phyloP scores from a whole-genome alignment of 345 rosid species.

The Euclidium syriacum region DNA sequence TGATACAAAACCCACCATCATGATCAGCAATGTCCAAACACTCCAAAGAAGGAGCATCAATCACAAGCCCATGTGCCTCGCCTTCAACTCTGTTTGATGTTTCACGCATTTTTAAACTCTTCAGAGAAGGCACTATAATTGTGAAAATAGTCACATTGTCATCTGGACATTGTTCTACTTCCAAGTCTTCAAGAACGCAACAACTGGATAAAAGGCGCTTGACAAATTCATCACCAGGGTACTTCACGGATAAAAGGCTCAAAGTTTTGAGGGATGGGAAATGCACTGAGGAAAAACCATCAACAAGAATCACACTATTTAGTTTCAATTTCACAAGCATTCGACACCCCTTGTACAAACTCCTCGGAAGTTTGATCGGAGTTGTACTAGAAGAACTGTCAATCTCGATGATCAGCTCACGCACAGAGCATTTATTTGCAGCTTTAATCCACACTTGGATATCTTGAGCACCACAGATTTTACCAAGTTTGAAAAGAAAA shows the following conservation, averaged over 20 bases:
- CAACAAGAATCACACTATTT: not conserved
- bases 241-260: not conserved
- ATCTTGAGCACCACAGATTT: not conserved
- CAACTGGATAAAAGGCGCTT: conserved; percentile 7
- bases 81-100: not conserved
- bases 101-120: not conserved
- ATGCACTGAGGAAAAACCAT: not conserved
- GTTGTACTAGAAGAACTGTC: not conserved
- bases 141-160: not conserved
- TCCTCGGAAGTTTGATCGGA: not conserved
- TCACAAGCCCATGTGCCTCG: not conserved
- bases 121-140: conserved; percentile 1
- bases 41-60: not conserved
- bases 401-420: not conserved
- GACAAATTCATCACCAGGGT: not conserved
- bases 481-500: not conserved
- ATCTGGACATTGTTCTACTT: not conserved
- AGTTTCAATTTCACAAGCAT: conserved; percentile 4
- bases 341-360: not conserved
- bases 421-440: not conserved
- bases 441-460: not conserved
- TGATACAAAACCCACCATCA: not conserved
- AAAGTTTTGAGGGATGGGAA: conserved; percentile 2
- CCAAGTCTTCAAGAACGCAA: conserved; percentile 15
- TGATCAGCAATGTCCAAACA: not conserved